Evolutionary conservation across 176 grass and related monocot genomes (phyloP).

Genomic region (Musa acuminata): DNA sequence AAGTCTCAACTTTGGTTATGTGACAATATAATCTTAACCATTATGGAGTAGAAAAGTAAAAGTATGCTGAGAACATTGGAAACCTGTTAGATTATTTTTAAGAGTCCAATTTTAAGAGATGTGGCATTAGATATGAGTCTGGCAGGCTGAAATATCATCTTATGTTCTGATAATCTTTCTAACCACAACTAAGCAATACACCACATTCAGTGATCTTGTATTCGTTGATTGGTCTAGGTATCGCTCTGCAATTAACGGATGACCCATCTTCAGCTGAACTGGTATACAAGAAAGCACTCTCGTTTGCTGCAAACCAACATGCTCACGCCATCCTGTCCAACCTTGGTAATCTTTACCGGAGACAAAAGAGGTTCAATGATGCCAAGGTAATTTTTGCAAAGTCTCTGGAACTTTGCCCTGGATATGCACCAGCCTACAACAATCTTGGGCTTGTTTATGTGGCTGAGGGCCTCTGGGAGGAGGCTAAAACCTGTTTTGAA

Average conservation of each 20-base stretch:
- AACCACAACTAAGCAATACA: neutral
- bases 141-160: neutral
- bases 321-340: constrained; percentile 78
- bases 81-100: too few relatives aligned
- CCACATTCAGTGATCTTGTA: neutral
- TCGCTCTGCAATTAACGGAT: constrained; percentile 73
- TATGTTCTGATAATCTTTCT: constrained; percentile 13
- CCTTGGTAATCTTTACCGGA: constrained; percentile 81
- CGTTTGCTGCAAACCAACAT: constrained; percentile 49
- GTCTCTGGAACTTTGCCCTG: constrained; percentile 78
- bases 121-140: too few relatives aligned
- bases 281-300: constrained; percentile 67
- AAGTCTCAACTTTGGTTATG: too few relatives aligned
- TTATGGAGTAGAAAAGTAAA: too few relatives aligned
- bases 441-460: constrained; percentile 82
- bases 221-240: constrained; percentile 39
- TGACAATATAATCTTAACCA: too few relatives aligned
- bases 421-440: constrained; percentile 89
- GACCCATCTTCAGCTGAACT: constrained; percentile 57
- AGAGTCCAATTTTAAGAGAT: too few relatives aligned
- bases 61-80: too few relatives aligned
- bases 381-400: constrained; percentile 64
- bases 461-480: constrained; percentile 55
- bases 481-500: constrained; percentile 68
- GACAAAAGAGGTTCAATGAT: constrained; percentile 64